A percentile compares a stretch with the other conserved stretches of the same genome.
phyloP scores from a whole-genome alignment of 768 basidiomycete species.

The Tricholomella constricta region DNA sequence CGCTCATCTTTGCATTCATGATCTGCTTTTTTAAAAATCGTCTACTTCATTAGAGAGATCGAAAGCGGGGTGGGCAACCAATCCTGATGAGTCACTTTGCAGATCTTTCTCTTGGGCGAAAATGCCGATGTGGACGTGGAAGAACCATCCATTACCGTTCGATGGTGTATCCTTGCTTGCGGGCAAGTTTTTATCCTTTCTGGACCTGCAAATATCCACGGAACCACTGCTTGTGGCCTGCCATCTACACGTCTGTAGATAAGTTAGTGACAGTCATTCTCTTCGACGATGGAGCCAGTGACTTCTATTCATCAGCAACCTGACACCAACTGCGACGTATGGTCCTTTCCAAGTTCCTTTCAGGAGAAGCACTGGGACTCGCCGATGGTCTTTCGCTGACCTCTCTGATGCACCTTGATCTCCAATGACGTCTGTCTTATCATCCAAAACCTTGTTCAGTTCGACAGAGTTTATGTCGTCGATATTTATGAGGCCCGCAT shows the following conservation, averaged over 20 bases:
- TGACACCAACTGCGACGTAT: slow-evolving; percentile 40
- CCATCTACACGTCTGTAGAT: slow-evolving; percentile 51
- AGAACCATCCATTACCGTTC: slow-evolving; percentile 55
- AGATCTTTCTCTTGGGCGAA: slow-evolving; percentile 60
- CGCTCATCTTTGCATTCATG: slow-evolving; percentile 48
- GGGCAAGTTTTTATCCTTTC: slow-evolving; percentile 46
- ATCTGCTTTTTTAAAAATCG: slow-evolving; percentile 50
- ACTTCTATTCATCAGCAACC: slow-evolving; percentile 27
- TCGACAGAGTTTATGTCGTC: slow-evolving; percentile 57
- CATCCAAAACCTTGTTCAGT: slow-evolving; percentile 56
- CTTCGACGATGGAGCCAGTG: not conserved
- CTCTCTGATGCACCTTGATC: not conserved
- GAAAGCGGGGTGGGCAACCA: not conserved
- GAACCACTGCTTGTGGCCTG: slow-evolving; percentile 46
- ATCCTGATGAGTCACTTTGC: slow-evolving; percentile 10
- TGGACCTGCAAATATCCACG: slow-evolving; percentile 49
- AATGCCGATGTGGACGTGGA: slow-evolving; percentile 61
- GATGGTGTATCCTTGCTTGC: slow-evolving; percentile 59
- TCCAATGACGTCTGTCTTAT: slow-evolving; percentile 25
- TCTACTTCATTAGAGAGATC: slow-evolving; percentile 39
- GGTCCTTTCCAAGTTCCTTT: slow-evolving; percentile 50
- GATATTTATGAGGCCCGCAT: slow-evolving; percentile 55
- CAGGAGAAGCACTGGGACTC: slow-evolving; percentile 37
- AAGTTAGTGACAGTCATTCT: slow-evolving; percentile 33
- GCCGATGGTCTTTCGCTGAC: slow-evolving; percentile 39